A percentile compares a stretch with the other conserved stretches of the same genome.
These are phyloP conservation scores for Chytridiales sp. DNA, from an alignment of 371 early-diverging fungal species.

Conservation along the genomic window DNA sequence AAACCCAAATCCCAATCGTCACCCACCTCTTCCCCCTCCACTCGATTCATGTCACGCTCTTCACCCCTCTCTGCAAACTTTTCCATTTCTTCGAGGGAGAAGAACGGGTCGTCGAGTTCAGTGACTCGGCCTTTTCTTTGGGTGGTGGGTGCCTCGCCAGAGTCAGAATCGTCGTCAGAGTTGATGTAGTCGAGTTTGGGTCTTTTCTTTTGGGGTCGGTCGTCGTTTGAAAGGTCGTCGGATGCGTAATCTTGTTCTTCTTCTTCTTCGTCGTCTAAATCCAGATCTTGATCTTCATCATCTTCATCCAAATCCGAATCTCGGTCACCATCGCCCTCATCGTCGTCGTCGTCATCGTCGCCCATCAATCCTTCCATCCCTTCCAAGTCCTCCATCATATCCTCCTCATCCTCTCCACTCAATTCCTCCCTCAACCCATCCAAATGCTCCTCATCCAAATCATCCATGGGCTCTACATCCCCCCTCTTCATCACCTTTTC, in stretches of 20 bases:
- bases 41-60: conserved; percentile 37
- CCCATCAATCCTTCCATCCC: conserved; percentile 40
- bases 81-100: conserved; percentile 54
- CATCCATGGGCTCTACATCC: conserved; percentile 12
- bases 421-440: conserved; percentile 14
- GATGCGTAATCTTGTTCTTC: conserved; percentile 29
- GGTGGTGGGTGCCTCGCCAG: background rate
- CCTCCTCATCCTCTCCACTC: conserved; percentile 31
- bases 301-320: conserved; percentile 32
- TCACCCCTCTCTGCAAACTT: conserved; percentile 49
- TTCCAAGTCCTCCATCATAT: conserved; percentile 31
- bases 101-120: conserved; percentile 52
- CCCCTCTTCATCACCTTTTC: conserved; percentile 39
- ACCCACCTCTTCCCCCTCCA: conserved; percentile 35
- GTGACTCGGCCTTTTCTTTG: conserved; percentile 21
- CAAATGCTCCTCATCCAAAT: conserved; percentile 8
- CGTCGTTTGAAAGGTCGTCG: conserved; percentile 17
- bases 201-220: conserved; percentile 7
- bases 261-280: conserved; percentile 28
- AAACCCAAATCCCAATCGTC: conserved; percentile 33
- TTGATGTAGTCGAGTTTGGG: no score
- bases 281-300: conserved; percentile 39
- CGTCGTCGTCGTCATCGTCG: conserved; percentile 17
- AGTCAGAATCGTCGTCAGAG: conserved; percentile 5
- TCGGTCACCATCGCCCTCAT: conserved; percentile 14